phyloP scores from a whole-genome alignment of 306 rosid species.

The Cyclanthera cordifolia region DNA sequence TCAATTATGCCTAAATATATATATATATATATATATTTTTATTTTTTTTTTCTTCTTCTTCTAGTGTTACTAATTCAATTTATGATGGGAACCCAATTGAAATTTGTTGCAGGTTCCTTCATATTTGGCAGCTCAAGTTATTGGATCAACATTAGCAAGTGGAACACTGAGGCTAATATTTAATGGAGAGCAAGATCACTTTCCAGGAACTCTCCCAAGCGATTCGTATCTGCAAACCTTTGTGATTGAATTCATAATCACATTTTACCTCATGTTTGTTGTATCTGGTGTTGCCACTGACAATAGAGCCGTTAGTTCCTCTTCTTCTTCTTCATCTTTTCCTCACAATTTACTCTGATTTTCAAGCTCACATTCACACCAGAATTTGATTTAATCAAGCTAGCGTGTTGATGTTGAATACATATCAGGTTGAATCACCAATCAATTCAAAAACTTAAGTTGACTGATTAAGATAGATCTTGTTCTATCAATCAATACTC shows the following conservation, averaged over 20 bases:
- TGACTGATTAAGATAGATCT: too few relatives aligned
- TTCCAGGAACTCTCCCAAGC: slow-evolving; percentile 46
- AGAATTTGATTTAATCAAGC: not conserved
- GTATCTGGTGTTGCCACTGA: slow-evolving; percentile 70
- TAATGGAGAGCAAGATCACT: slow-evolving; percentile 25
- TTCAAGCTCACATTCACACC: too few relatives aligned
- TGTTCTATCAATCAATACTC: too few relatives aligned
- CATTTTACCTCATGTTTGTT: slow-evolving; percentile 64
- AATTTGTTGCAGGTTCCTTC: slow-evolving; percentile 43
- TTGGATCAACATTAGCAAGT: slow-evolving; percentile 66
- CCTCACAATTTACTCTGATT: not conserved
- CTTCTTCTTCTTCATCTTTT: not conserved
- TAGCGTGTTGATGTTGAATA: too few relatives aligned
- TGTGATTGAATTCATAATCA: slow-evolving; percentile 61
- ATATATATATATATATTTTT: too few relatives aligned
- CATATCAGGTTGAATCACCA: too few relatives aligned
- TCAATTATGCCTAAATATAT: not conserved
- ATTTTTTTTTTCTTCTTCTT: too few relatives aligned
- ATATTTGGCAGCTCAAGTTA: slow-evolving; percentile 41
- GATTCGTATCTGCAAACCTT: slow-evolving; percentile 50
- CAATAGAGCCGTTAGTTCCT: slow-evolving; percentile 45
- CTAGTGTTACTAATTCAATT: not conserved
- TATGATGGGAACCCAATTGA: not conserved
- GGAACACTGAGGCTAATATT: slow-evolving; percentile 55
- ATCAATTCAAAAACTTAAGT: too few relatives aligned